phyloP scores from a whole-genome alignment of 148 eudicot genomes.

The Chenopodium formosanum region DNA sequence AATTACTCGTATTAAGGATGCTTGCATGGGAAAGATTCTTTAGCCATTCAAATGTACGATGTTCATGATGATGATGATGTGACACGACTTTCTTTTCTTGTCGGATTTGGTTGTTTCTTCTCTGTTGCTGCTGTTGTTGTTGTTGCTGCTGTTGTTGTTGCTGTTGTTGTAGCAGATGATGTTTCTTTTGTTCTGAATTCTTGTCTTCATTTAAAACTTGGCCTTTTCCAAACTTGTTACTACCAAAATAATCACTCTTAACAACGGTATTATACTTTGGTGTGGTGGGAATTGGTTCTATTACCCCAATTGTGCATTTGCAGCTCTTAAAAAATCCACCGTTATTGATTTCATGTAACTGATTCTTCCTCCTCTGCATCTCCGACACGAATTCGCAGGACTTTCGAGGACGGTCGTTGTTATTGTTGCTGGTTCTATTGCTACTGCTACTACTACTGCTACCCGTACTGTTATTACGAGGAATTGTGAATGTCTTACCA shows the following conservation, averaged over 20 bases:
- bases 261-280: neutral
- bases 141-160: conserved; percentile 10
- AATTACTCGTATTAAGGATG: conserved; percentile 22
- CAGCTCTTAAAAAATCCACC: conserved; percentile 44
- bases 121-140: neutral
- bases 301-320: conserved; percentile 51
- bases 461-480: conserved; percentile 38
- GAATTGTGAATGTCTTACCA: conserved; percentile 22
- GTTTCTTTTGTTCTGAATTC: conserved; percentile 18
- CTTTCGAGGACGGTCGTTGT: neutral
- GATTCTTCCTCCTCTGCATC: neutral
- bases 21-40: conserved; percentile 67
- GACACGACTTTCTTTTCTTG: conserved; percentile 49
- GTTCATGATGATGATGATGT: conserved; percentile 71
- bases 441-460: conserved; percentile 18
- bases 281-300: conserved; percentile 39
- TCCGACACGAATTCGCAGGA: conserved; percentile 4
- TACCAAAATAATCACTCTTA: neutral
- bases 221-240: neutral
- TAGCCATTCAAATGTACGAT: conserved; percentile 89
- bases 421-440: neutral
- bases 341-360: conserved; percentile 21
- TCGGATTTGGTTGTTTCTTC: conserved; percentile 6
- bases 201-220: conserved; percentile 28
- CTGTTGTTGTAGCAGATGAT: neutral